Base-by-base conservation (phyloP, 225 moss, liverwort and hornwort genomes). In the Ulota crispa region DNA sequence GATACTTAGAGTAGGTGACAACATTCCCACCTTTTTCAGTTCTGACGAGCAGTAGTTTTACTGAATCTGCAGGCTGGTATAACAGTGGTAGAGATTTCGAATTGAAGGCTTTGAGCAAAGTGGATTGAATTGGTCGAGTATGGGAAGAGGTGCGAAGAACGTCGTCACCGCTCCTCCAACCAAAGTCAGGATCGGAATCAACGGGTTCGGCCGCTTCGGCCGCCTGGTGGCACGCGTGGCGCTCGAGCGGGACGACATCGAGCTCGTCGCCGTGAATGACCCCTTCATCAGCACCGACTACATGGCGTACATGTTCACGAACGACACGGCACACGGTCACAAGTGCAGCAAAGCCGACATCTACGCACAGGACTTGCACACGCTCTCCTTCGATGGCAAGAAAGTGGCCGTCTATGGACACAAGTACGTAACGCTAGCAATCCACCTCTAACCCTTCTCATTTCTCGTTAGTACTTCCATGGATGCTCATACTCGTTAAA, bases 281-380 rank as follows among this genome's bases (percentile, higher is more conserved):
- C 92, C 89, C 32, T 92, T 90, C 81, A 90, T 88, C 60, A 87
- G 87, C 79, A 87, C 87, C 12, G 87, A 87, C 37, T 90, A 92
- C 81, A 90, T 90, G 92, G 89, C 87, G 8, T 93, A 99, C 81
- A 81, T 99, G 87, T 99, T 99, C 86, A 93, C 90, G 54, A 96
- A 99, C 78, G 98, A 99, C 41, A 92, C 90, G 3, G 92, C 87
- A 0, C 96, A 96, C 77, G 96, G 94, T 9, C 81, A 69, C 31
- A 80, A 88, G 56, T 64, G 84, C 37, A 89, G 85, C 50, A 87
- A 85, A 23, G 81, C 89, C 11, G 90, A 94, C 36, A 86, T 99
- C 32, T 87, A 91, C n/a, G 93, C 92, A 4, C 62, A 95, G 27
- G 97, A 97, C 66, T 85, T 81, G 20, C 76, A 95, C 68, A 95